Evolutionary conservation across 352 stramenopile species (phyloP).

Genomic region (Saprolegnia parasitica): DNA sequence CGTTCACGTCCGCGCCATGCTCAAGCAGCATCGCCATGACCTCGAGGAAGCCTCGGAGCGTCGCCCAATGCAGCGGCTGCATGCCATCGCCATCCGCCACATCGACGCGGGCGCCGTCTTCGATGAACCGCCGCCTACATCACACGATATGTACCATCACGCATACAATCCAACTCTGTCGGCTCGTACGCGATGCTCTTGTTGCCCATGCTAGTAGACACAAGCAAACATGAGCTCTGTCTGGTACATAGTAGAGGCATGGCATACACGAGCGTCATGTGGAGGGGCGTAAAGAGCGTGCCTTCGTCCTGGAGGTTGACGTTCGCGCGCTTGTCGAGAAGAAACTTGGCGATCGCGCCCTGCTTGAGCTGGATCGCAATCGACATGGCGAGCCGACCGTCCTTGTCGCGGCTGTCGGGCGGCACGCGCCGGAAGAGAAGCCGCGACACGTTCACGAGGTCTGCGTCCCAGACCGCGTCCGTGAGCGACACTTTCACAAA

Average conservation of each 20-base stretch:
- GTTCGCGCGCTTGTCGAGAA: conserved; percentile 64
- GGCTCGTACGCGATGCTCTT: conserved; percentile 50
- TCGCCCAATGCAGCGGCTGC: conserved; percentile 59
- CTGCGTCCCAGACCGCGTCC: conserved; percentile 67
- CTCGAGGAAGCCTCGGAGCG: conserved; percentile 66
- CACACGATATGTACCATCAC: neutral
- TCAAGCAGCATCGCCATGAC: conserved; percentile 65
- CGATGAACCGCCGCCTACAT: conserved; percentile 37
- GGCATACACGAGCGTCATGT: conserved; percentile 52
- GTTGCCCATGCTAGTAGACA: conserved; percentile 61
- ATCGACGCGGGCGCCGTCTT: conserved; percentile 50
- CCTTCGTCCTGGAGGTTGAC: conserved; percentile 58
- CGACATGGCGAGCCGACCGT: conserved; percentile 59
- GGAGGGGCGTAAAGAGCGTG: conserved; percentile 55
- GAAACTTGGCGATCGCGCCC: conserved; percentile 58
- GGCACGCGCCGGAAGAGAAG: conserved; percentile 50
- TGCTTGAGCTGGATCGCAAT: conserved; percentile 76
- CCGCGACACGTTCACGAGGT: conserved; percentile 66
- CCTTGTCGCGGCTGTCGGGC: conserved; percentile 29
- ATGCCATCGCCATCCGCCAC: conserved; percentile 55
- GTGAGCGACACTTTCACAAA: conserved; percentile 55
- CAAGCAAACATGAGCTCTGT: neutral
- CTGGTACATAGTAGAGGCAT: neutral
- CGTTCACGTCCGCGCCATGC: conserved; percentile 50
- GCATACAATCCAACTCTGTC: conserved; percentile 4